These are phyloP conservation scores for Trichoderma sp. DNA, from an alignment of 2,329 filamentous ascomycete species.

Conservation along the genomic window DNA sequence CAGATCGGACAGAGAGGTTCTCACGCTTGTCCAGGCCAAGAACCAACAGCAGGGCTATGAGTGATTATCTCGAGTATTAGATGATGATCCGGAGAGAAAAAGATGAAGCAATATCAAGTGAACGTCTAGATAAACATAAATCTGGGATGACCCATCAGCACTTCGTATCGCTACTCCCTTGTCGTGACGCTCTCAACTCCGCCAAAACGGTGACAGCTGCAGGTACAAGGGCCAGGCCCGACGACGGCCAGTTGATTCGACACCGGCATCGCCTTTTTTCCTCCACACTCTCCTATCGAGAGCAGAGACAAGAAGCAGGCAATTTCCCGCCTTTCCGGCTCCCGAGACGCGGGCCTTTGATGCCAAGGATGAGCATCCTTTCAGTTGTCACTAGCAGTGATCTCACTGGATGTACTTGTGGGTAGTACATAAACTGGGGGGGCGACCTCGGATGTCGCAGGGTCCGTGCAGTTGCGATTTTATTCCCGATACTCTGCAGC, in stretches of 20 bases:
- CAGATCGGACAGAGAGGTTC: too few species aligned
- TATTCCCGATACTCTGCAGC: background rate
- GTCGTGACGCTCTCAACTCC: background rate
- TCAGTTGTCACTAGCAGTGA: background rate
- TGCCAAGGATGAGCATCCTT: background rate
- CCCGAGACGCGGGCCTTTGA: slow-evolving; percentile 4
- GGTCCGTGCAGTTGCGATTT: slow-evolving; percentile 2
- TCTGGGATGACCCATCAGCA: too few species aligned
- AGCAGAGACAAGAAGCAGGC: background rate
- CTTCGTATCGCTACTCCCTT: too few species aligned
- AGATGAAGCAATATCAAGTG: too few species aligned
- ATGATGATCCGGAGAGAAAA: too few species aligned
- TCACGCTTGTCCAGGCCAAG: too few species aligned
- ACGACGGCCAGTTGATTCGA: slow-evolving; percentile 2
- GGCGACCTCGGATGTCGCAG: background rate
- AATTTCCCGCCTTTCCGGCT: slow-evolving; percentile 19
- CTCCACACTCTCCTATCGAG: slow-evolving; percentile 25
- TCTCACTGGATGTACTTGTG: background rate
- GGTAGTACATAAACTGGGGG: background rate
- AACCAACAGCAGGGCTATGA: too few species aligned
- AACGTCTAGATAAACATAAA: too few species aligned
- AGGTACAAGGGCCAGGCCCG: background rate
- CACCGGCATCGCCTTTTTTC: background rate
- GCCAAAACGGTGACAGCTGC: slow-evolving; percentile 11
- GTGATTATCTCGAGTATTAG: too few species aligned